A percentile compares a stretch with the other conserved stretches of the same genome.
phyloP scores from a whole-genome alignment of 2,329 filamentous ascomycete species.

The Fusarium sp. region DNA sequence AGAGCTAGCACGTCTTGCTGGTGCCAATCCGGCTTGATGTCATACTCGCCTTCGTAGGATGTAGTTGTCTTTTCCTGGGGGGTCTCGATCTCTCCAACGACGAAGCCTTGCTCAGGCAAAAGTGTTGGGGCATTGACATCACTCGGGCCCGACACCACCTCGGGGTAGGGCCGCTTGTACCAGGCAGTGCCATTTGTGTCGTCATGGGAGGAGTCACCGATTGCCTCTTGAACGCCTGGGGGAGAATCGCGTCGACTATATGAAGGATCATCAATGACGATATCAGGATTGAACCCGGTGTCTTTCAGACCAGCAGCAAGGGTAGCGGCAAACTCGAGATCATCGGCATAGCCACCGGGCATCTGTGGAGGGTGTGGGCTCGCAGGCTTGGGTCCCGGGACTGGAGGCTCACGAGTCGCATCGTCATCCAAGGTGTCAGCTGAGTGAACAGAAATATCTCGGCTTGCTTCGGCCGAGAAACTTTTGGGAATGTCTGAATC shows the following conservation, averaged over 20 bases:
- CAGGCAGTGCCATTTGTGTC: slow-evolving; percentile 51
- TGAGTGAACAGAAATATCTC: slow-evolving; percentile 32
- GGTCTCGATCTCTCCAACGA: slow-evolving; percentile 60
- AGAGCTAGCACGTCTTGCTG: slow-evolving; percentile 33
- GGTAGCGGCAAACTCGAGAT: slow-evolving; percentile 74
- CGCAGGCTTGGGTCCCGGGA: slow-evolving; percentile 66
- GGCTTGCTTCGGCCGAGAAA: slow-evolving; percentile 25
- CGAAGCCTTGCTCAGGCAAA: slow-evolving; percentile 53
- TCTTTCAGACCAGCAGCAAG: slow-evolving; percentile 73
- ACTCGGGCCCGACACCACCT: slow-evolving; percentile 57
- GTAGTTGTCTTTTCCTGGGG: slow-evolving; percentile 45
- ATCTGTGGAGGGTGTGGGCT: slow-evolving; percentile 61
- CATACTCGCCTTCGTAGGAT: slow-evolving; percentile 29
- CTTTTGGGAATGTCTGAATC: slow-evolving; percentile 26
- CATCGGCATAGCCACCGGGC: slow-evolving; percentile 72
- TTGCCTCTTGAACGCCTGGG: slow-evolving; percentile 63
- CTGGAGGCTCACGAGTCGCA: slow-evolving; percentile 56
- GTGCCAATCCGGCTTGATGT: slow-evolving; percentile 14
- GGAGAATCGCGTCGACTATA: slow-evolving; percentile 72
- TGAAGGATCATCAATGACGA: slow-evolving; percentile 71
- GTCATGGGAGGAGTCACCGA: slow-evolving; percentile 42
- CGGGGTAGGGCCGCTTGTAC: slow-evolving; percentile 61
- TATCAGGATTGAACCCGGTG: slow-evolving; percentile 75
- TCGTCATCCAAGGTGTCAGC: slow-evolving; percentile 49
- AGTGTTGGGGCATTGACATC: slow-evolving; percentile 42